Conservation (phyloP, 257 asterid species). For the Anisodus tanguticus region DNA sequence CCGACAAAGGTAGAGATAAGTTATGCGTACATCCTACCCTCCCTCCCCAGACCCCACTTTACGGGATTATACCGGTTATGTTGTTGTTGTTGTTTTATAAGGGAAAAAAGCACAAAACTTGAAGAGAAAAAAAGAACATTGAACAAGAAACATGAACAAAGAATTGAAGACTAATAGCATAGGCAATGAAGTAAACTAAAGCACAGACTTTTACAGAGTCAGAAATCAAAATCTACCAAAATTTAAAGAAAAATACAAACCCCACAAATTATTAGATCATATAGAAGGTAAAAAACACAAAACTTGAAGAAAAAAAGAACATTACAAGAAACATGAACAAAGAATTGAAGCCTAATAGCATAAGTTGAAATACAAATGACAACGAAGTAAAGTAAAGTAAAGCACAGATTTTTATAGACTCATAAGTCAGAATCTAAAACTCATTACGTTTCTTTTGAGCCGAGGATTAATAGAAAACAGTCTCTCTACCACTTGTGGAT, state of each 20-base stretch:
- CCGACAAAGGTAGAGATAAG: too few species aligned
- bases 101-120: not conserved
- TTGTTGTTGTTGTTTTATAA: too few species aligned
- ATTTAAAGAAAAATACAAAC: not conserved
- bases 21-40: too few species aligned
- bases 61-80: too few species aligned
- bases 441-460: too few species aligned
- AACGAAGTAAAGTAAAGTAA: too few species aligned
- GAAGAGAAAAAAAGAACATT: not conserved
- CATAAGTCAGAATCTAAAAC: not conserved
- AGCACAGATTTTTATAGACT: not conserved
- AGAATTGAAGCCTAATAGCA: not conserved
- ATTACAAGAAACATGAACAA: too few species aligned
- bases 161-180: not conserved
- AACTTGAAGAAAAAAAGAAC: not conserved
- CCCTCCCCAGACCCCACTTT: too few species aligned
- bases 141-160: not conserved
- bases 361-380: not conserved
- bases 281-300: not conserved
- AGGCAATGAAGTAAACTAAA: too few species aligned
- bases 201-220: not conserved
- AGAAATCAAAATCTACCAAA: not conserved
- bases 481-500: too few species aligned
- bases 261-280: not conserved
- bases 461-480: too few species aligned